These are phyloP conservation scores for Colletotrichum sp. DNA, from an alignment of 2,329 filamentous ascomycete species.

Conservation along the genomic window DNA sequence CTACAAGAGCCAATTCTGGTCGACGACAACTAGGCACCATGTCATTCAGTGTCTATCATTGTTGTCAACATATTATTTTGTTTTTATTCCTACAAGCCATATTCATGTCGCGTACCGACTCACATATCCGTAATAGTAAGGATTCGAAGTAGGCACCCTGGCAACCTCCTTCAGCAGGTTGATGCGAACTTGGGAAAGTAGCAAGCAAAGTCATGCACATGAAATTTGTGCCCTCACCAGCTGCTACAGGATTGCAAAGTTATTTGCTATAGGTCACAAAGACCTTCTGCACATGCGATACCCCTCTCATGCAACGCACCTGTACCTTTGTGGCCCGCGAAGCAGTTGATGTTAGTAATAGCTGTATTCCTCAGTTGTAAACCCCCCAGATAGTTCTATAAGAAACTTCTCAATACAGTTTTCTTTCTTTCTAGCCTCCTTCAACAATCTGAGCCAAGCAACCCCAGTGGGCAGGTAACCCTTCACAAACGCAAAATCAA, in stretches of 20 bases:
- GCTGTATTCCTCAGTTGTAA: no score
- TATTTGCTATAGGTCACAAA: background rate
- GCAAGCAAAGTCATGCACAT: background rate
- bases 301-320: background rate
- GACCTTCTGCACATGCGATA: background rate
- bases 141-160: background rate
- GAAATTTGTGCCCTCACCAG: background rate
- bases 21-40: fast-evolving
- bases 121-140: background rate
- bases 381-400: no score
- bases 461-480: no score
- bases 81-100: background rate
- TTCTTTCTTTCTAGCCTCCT: background rate
- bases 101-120: background rate
- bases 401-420: fast-evolving
- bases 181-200: background rate
- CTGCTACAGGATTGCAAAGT: background rate
- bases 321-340: background rate
- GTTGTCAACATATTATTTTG: background rate
- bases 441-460: no score
- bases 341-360: no score
- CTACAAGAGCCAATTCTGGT: background rate
- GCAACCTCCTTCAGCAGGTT: background rate
- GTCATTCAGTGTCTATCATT: background rate
- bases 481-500: no score